Evolutionary conservation across 805 yeast genomes (phyloP), one percentile per base, ranked within the genome.

Genomic region (Ogataea paradorogensis): DNA sequence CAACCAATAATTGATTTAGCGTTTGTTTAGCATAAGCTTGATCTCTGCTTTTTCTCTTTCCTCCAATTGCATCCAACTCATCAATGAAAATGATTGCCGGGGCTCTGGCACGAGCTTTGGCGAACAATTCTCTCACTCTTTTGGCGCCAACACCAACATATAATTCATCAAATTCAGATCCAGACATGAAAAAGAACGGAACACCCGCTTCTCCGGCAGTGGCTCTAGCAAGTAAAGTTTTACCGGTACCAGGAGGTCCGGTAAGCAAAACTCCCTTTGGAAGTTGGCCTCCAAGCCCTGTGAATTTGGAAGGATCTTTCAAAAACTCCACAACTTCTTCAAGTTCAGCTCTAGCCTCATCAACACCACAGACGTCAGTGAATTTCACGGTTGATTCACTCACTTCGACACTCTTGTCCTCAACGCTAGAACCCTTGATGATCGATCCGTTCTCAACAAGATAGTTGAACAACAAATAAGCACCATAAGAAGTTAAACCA

Each of bases 201-300:
- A 93, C 98, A 40, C 96, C 98, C 6, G 99, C 98, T 66, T 91
- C 98, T 48, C 98, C 98, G 7, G 99, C 99, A 22, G 96, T 95
- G 21, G 99, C 98, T 55, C 98, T 80, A 0, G 98, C 98, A 48
- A 93, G 75, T 51, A 91, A 71, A 1, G 99, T 93, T 63, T 93
- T 91, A 77, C 99, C 99, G 5, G 99, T 91, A 66, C 99, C 99
- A 29, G 99, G 99, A 27, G 99, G 99, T 32, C 99, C 99, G 9
- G 98, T 93, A 49, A 91, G 71, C 43, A 93, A 69, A 6, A 93
- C 95, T 71, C 99, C 99, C 62, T 91, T 93, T 43, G 99, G 98
- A 55, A 93, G 73, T 63, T 90, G 90, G 36, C 99, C 99, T 51
- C 99, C 99, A 35, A 93, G 74, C 1, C 95, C 95, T 35, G 97